Percentiles rank a stretch among this genome's conserved stretches.
Conservation (phyloP, 2,329 filamentous ascomycete species). For the Aspergillus pseudoviridinutans region DNA sequence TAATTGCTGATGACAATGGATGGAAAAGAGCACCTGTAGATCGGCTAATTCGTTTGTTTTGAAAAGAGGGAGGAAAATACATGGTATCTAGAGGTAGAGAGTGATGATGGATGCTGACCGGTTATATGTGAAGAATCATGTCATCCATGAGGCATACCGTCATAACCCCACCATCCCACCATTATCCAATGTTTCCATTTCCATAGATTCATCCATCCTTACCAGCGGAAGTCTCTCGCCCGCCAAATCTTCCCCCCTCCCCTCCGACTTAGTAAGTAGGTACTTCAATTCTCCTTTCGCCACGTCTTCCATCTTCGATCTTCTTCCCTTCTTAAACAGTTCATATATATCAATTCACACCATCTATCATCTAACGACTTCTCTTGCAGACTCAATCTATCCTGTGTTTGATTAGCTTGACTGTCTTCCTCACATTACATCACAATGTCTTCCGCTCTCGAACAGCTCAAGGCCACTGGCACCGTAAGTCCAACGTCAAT, state of each 20-base stretch:
- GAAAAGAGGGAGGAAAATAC: not conserved
- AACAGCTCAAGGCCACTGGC: conserved; percentile 95
- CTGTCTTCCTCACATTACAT: not conserved
- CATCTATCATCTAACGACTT: not conserved
- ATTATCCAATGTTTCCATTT: not conserved
- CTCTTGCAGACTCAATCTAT: not conserved
- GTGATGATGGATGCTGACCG: not conserved
- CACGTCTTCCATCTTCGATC: not conserved
- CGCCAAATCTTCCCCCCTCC: not conserved
- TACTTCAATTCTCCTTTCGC: not conserved
- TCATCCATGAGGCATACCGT: not conserved
- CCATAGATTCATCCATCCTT: not conserved
- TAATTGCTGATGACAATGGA: not conserved
- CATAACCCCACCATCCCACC: not conserved
- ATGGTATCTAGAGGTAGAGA: not conserved
- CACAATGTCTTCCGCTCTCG: conserved; percentile 81
- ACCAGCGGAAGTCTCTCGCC: not conserved
- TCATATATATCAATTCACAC: not conserved
- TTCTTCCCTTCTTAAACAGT: not conserved
- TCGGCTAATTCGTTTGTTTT: not conserved
- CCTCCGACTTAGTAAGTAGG: not conserved
- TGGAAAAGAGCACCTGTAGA: not conserved
- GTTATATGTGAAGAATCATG: not conserved
- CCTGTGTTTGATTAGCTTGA: not conserved
- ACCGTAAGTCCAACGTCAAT: conserved; percentile 64